These are phyloP conservation scores for Ophiostoma perfectum DNA, from an alignment of 2,329 filamentous ascomycete genomes.

Conservation along the genomic window DNA sequence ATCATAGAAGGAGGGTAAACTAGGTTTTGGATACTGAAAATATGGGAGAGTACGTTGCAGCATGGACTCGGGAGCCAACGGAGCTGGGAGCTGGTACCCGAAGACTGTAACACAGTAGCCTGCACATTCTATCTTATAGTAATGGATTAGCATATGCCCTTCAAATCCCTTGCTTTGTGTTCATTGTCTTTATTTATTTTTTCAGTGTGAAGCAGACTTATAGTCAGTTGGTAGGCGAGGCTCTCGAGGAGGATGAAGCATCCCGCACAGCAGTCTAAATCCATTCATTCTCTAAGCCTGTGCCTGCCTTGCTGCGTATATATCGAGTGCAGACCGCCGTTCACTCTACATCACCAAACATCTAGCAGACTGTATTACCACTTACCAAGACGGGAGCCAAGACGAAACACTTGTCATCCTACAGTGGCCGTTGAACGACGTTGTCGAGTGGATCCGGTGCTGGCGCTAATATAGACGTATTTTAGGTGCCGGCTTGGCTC, in stretches of 20 bases:
- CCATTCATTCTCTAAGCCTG: background rate
- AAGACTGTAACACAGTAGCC: too few species aligned
- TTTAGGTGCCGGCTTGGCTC: slow-evolving; percentile 19
- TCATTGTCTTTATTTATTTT: background rate
- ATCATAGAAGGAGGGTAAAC: too few species aligned
- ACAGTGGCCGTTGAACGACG: background rate
- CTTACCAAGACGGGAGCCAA: slow-evolving; percentile 7
- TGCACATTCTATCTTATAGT: too few species aligned
- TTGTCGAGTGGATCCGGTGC: background rate
- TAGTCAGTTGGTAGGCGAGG: background rate
- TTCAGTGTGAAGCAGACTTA: background rate
- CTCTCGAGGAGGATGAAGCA: slow-evolving; percentile 1
- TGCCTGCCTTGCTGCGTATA: too few species aligned
- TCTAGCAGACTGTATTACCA: background rate
- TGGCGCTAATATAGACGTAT: slow-evolving; percentile 2
- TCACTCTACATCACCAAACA: too few species aligned
- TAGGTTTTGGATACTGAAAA: too few species aligned
- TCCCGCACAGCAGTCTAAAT: background rate
- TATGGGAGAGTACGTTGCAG: too few species aligned
- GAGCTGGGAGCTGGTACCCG: too few species aligned
- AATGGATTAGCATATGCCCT: too few species aligned
- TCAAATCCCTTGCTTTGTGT: too few species aligned
- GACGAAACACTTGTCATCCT: slow-evolving; percentile 5
- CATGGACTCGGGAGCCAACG: too few species aligned
- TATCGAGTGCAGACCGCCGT: too few species aligned